phyloP scores from a whole-genome alignment of 129 eudicot species.

The Flaveria brownii region DNA sequence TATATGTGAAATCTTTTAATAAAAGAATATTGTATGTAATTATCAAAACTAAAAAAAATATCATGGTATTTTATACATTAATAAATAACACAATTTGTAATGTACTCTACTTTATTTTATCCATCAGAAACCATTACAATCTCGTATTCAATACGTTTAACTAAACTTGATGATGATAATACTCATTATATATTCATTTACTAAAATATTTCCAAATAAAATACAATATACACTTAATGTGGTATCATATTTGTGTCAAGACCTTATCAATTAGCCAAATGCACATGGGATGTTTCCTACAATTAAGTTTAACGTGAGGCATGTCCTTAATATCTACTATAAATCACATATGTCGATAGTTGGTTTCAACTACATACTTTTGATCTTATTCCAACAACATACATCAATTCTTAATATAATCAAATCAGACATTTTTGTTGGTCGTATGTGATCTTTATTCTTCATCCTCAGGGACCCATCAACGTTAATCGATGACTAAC shows the following conservation, averaged over 20 bases:
- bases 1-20: too few relatives aligned
- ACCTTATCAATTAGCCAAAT: conserved; percentile 33
- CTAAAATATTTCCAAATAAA: not conserved
- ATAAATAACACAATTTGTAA: too few relatives aligned
- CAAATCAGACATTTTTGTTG: conserved; percentile 8
- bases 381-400: conserved; percentile 16
- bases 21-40: too few relatives aligned
- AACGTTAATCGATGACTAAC: conserved; percentile 48
- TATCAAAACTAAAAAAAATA: too few relatives aligned
- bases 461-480: conserved; percentile 35
- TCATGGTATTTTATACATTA: too few relatives aligned
- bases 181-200: not conserved
- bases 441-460: not conserved
- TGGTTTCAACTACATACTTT: conserved; percentile 17
- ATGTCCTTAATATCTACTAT: conserved; percentile 24
- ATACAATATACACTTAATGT: conserved; percentile 20
- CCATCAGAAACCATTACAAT: not conserved
- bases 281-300: conserved; percentile 41
- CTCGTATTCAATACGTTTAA: not conserved
- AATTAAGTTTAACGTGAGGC: conserved; percentile 33
- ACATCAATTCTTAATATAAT: not conserved
- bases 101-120: not conserved
- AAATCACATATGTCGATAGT: conserved; percentile 23
- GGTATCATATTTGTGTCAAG: conserved; percentile 17
- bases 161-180: not conserved